These are phyloP conservation scores for Nemania sp. DNA, from an alignment of 2,329 filamentous ascomycete species.

Conservation along the genomic window DNA sequence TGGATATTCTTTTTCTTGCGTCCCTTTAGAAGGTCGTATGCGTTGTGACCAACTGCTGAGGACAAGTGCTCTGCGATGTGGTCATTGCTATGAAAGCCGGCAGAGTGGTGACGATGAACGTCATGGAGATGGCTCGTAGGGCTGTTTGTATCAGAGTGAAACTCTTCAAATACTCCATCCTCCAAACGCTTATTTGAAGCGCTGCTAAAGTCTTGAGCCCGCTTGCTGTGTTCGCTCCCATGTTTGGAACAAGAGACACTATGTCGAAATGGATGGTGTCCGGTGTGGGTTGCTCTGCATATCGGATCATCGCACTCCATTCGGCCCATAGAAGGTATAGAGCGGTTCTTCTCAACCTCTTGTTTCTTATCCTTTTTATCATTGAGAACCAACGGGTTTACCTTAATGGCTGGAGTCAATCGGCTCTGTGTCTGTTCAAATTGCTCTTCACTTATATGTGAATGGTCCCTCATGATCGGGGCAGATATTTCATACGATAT, in stretches of 20 bases:
- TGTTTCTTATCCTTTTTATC: slow-evolving; percentile 39
- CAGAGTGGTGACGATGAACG: slow-evolving; percentile 47
- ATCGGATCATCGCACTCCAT: slow-evolving; percentile 48
- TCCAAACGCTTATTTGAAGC: slow-evolving; percentile 3
- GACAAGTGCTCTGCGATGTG: slow-evolving; percentile 54
- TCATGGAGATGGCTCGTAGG: slow-evolving; percentile 21
- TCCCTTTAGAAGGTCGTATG: slow-evolving; percentile 27
- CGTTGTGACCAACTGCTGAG: slow-evolving; percentile 34
- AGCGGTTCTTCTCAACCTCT: slow-evolving; percentile 11
- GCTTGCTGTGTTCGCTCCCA: slow-evolving; percentile 40
- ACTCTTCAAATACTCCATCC: slow-evolving; percentile 8
- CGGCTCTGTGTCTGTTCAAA: slow-evolving; percentile 2
- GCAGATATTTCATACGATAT: background rate
- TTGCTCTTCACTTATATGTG: slow-evolving; percentile 8
- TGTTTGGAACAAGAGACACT: slow-evolving; percentile 50
- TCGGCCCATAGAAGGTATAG: slow-evolving; percentile 22
- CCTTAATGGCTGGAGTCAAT: slow-evolving; percentile 32
- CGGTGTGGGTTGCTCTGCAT: slow-evolving; percentile 49
- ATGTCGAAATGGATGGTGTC: slow-evolving; percentile 50
- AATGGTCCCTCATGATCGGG: background rate
- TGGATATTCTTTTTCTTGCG: background rate
- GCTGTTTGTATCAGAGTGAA: slow-evolving; percentile 16
- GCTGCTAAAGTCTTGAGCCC: background rate
- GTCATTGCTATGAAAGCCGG: slow-evolving; percentile 51
- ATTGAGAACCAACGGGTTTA: slow-evolving; percentile 45